phyloP scores from a whole-genome alignment of 495 filamentous ascomycete genomes.

The Pseudevernia furfuracea region DNA sequence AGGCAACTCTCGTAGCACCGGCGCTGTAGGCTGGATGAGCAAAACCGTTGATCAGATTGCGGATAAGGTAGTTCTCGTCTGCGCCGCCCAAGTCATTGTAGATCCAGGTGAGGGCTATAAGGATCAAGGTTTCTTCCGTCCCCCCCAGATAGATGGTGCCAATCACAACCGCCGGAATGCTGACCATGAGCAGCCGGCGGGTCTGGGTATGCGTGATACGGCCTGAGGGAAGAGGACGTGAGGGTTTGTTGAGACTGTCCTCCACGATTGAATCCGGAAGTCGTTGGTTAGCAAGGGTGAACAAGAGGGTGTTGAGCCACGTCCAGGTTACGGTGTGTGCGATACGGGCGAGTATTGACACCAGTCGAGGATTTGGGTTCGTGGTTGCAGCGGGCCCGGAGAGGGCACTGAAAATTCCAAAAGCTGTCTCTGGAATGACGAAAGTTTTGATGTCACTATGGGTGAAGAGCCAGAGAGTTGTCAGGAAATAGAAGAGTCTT shows the following conservation, averaged over 20 bases:
- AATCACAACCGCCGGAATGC: background rate
- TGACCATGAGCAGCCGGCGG: background rate
- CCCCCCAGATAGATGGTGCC: constrained; percentile 38
- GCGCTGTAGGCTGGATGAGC: too few relatives aligned
- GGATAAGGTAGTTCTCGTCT: constrained; percentile 27
- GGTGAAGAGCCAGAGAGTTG: constrained; percentile 33
- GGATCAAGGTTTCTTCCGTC: constrained; percentile 25
- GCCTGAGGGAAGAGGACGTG: constrained; percentile 36
- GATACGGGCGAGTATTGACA: too few relatives aligned
- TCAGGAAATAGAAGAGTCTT: too few relatives aligned
- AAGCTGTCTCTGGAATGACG: constrained; percentile 31
- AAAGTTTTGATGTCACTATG: constrained; percentile 36
- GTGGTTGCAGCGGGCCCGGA: constrained; percentile 30
- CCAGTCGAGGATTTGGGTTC: too few relatives aligned
- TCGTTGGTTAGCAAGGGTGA: constrained; percentile 43
- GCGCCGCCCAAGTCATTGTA: background rate
- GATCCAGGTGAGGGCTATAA: background rate
- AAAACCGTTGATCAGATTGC: constrained; percentile 27
- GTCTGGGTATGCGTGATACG: background rate
- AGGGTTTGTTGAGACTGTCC: constrained; percentile 50
- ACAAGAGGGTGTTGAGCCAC: constrained; percentile 32
- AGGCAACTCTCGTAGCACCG: too few relatives aligned
- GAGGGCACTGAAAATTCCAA: constrained; percentile 31
- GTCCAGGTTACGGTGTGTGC: too few relatives aligned
- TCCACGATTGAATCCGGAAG: constrained; percentile 36